These are phyloP conservation scores for Pestalotiopsis sp. DNA, from an alignment of 2,329 filamentous ascomycete genomes.

Conservation along the genomic window DNA sequence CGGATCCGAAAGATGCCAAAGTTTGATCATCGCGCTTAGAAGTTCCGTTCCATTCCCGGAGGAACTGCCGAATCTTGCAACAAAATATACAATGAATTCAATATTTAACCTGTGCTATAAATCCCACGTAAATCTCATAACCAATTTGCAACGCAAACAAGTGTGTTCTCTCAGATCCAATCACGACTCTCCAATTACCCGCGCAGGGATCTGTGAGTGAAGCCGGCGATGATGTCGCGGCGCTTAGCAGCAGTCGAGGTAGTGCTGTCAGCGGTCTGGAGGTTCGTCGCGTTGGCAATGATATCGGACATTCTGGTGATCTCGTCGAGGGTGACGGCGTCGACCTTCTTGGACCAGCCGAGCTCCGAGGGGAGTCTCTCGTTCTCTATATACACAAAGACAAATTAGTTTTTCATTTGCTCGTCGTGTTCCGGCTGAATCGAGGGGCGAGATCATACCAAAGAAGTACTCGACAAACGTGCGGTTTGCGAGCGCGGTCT, in stretches of 20 bases:
- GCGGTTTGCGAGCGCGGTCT: constrained; percentile 37
- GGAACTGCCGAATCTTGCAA: too few relatives aligned
- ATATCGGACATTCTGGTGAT: neutral
- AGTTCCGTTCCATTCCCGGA: too few relatives aligned
- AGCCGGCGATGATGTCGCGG: neutral
- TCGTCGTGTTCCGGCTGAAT: neutral
- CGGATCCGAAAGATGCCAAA: too few relatives aligned
- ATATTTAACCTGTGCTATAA: too few relatives aligned
- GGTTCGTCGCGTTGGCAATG: constrained; percentile 1
- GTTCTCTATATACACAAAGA: neutral
- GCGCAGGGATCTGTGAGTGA: neutral
- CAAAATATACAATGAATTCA: too few relatives aligned
- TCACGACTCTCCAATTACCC: neutral
- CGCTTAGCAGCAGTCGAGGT: neutral
- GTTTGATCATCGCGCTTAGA: too few relatives aligned
- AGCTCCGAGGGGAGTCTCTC: constrained; percentile 8
- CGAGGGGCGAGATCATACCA: constrained; percentile 28
- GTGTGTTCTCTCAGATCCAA: too few relatives aligned
- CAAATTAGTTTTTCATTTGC: neutral
- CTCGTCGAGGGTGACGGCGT: neutral
- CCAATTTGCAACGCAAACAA: too few relatives aligned
- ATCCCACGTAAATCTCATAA: too few relatives aligned
- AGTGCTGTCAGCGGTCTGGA: neutral
- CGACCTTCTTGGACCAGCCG: constrained; percentile 9
- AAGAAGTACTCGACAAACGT: constrained; percentile 46